Conservation (phyloP, 2,329 filamentous ascomycete species). For the Bipolaris cookei region DNA sequence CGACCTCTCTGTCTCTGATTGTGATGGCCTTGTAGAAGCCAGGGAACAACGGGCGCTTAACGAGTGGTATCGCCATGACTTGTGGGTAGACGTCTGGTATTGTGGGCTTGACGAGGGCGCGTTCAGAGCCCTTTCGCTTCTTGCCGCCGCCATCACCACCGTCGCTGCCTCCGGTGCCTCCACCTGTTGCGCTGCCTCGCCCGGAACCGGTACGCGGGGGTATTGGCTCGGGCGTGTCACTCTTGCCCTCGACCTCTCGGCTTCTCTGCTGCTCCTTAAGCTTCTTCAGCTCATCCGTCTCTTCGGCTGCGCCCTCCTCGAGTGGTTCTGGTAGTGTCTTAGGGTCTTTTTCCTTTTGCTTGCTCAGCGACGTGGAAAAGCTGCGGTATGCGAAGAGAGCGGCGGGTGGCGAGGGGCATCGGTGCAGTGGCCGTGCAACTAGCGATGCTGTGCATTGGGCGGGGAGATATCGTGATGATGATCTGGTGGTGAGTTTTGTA, state of each 20-base stretch:
- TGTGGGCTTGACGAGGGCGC: constrained; percentile 81
- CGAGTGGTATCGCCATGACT: constrained; percentile 95
- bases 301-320: constrained; percentile 49
- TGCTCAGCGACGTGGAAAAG: constrained; percentile 52
- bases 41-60: constrained; percentile 90
- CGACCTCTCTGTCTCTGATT: constrained; percentile 89
- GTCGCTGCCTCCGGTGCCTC: constrained; percentile 50
- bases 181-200: constrained; percentile 65
- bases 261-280: constrained; percentile 53
- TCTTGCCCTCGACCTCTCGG: constrained; percentile 52
- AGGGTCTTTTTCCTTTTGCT: constrained; percentile 63
- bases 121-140: constrained; percentile 76
- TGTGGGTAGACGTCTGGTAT: constrained; percentile 97
- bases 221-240: constrained; percentile 58
- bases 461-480: constrained; percentile 35
- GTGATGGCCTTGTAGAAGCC: constrained; percentile 99
- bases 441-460: constrained; percentile 41
- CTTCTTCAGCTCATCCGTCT: constrained; percentile 52
- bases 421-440: constrained; percentile 29
- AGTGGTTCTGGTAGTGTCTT: constrained; percentile 55
- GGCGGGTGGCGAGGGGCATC: constrained; percentile 39
- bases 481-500: constrained; percentile 38
- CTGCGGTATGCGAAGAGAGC: constrained; percentile 43
- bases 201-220: constrained; percentile 61
- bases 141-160: constrained; percentile 66